Conservation (phyloP, 306 rosid species). For the Biancaea sappan region DNA sequence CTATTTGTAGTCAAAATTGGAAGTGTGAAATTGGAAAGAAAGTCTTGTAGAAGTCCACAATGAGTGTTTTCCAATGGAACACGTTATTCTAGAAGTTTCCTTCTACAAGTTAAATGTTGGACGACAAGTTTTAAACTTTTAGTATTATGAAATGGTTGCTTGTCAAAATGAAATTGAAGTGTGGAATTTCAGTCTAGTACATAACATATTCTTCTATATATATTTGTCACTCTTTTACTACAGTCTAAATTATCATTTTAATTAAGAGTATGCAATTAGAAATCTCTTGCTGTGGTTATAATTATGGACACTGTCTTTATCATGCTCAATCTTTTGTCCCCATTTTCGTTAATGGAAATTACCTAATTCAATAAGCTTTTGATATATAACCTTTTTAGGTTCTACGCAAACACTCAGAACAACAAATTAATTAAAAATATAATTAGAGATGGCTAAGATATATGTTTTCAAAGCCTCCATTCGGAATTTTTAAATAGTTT, state of each 20-base stretch:
- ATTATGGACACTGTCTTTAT: neutral
- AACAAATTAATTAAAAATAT: neutral
- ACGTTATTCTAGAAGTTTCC: neutral
- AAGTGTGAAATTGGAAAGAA: constrained; percentile 10
- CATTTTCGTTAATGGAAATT: neutral
- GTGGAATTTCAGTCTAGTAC: constrained; percentile 16
- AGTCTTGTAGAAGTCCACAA: neutral
- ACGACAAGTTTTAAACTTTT: neutral
- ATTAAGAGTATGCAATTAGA: neutral
- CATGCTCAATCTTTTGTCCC: neutral
- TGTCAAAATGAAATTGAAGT: constrained; percentile 39
- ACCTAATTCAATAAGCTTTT: neutral
- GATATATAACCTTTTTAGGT: neutral
- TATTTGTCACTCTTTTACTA: neutral
- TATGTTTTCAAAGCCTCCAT: neutral
- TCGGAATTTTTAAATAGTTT: neutral
- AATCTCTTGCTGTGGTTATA: constrained; percentile 16
- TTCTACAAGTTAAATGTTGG: constrained; percentile 10
- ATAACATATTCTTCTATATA: constrained; percentile 21
- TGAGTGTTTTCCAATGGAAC: too few relatives aligned
- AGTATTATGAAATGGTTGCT: constrained; percentile 31
- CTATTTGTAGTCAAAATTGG: neutral
- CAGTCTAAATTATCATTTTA: neutral
- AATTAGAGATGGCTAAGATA: neutral
- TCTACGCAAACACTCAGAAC: neutral